phyloP scores from a whole-genome alignment of 306 rosid species.

The Pyrus pyrifolia region DNA sequence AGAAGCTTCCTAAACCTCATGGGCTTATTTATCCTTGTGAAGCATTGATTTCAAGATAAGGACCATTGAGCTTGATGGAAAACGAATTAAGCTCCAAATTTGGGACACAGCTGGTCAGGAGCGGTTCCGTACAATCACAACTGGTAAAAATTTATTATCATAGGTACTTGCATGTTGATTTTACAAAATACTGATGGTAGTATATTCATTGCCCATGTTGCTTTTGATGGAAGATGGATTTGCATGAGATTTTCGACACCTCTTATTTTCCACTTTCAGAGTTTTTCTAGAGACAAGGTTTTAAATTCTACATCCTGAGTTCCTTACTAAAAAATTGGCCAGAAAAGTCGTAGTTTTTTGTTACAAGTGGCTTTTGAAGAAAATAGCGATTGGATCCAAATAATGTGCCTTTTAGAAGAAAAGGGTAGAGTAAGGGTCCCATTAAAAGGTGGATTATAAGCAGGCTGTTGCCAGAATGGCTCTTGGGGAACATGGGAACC shows the following conservation, averaged over 20 bases:
- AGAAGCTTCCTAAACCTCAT: conserved; percentile 18
- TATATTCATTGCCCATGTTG: background rate
- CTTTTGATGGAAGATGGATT: background rate
- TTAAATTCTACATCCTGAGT: background rate
- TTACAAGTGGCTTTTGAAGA: background rate
- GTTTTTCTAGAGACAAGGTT: background rate
- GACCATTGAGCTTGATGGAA: conserved; percentile 90
- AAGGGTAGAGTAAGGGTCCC: background rate
- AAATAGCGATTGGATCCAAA: background rate
- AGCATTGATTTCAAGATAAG: conserved; percentile 93
- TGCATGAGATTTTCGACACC: background rate
- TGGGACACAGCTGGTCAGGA: conserved; percentile 99
- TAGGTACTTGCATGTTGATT: background rate
- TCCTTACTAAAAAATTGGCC: background rate
- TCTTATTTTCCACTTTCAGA: background rate
- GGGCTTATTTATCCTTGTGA: conserved; percentile 26
- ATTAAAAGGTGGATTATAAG: background rate
- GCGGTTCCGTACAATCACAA: conserved; percentile 90
- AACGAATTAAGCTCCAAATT: conserved; percentile 86
- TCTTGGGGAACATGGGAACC: background rate
- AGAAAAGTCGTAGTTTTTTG: background rate
- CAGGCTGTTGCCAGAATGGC: background rate
- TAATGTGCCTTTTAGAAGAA: background rate
- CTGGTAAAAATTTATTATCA: conserved; percentile 45
- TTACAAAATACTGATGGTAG: background rate